Percentiles rank a stretch among this genome's conserved stretches.
Conservation (phyloP, 306 rosid genomes). For the Nissolia schottii region DNA sequence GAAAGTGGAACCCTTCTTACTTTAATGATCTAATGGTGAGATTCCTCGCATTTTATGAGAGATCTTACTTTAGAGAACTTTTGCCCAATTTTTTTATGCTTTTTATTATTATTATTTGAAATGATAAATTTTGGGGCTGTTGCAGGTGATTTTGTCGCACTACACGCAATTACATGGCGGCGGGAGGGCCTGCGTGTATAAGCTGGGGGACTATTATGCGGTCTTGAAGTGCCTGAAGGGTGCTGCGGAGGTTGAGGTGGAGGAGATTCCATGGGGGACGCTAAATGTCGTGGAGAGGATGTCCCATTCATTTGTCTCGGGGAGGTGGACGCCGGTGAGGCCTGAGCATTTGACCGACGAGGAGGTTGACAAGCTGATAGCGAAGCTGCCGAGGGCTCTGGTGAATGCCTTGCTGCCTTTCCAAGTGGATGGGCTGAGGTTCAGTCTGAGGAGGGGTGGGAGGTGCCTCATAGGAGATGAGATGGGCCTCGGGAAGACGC, state of each 20-base stretch:
- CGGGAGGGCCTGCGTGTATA: slow-evolving; percentile 62
- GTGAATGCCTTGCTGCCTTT: slow-evolving; percentile 67
- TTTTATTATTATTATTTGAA: no score
- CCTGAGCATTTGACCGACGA: slow-evolving; percentile 75
- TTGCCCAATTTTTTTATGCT: no score
- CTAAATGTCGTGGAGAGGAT: slow-evolving; percentile 64
- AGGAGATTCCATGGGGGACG: slow-evolving; percentile 86
- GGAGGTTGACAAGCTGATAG: slow-evolving; percentile 55
- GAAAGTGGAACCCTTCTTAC: no score
- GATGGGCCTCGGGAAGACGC: slow-evolving; percentile 96
- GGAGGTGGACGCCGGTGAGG: slow-evolving; percentile 63
- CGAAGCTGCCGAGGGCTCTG: slow-evolving; percentile 55
- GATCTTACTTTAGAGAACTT: no score
- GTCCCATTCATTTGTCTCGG: slow-evolving; percentile 44
- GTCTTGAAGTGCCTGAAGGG: slow-evolving; percentile 57
- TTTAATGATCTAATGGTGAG: no score
- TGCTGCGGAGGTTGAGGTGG: slow-evolving; percentile 44
- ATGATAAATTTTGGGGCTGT: not conserved
- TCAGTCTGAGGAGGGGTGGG: slow-evolving; percentile 81
- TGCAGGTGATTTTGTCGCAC: slow-evolving; percentile 68
- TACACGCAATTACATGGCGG: slow-evolving; percentile 70
- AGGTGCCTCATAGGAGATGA: slow-evolving; percentile 93
- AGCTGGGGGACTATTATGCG: slow-evolving; percentile 46
- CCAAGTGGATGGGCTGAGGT: slow-evolving; percentile 75
- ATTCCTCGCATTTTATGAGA: no score